Evolutionary conservation across 2,329 filamentous ascomycete species (phyloP), one percentile per base, ranked within the genome.

Genomic region (Chaetomium sp.): DNA sequence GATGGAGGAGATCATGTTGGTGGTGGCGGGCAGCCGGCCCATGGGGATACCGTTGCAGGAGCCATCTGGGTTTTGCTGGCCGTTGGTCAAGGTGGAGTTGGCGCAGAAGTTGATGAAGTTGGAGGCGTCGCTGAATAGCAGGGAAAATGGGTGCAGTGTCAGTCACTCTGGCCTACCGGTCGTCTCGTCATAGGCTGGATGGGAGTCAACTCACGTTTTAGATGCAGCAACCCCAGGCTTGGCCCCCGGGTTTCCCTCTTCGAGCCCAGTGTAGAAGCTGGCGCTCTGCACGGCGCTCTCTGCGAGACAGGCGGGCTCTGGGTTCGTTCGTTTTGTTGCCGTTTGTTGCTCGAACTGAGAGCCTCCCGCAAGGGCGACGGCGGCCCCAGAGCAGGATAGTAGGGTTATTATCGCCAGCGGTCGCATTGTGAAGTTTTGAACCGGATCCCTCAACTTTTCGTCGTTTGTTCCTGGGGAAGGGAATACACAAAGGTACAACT

Each of bases 21-120:
- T 63, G 14, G 70, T 66, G 7, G 73, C 69, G 7, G 80, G 80
- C 54, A 83, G 77, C 46, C 78, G 73, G 59, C 79, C 79, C 78
- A 82, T 81, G n/a, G 75, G 76, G 54, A 82, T 77, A 57, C 77
- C 76, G 64, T 81, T 83, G 68, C 80, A 83, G 45, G 79, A 81
- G 8, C 79, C 79, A 0, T 58, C 64, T 41, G 70, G 67, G 59
- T 72, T 67, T 61, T 82, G 79, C 5, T 71, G 68, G 59, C 80
- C 80, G 60, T 83, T 81, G 58, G 80, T 83, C 54, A 79, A 63
- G 3, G 72, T 75, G 65, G 78, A 74, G 58, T 78, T 78, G 5
- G 70, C 65, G 64, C 80, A 84, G 68, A 82, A 79, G 70, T 82
- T 82, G 73, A 82, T 82, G 67, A 82, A 82, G 70, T 82, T 82